Evolutionary conservation across 2,329 filamentous ascomycete species (phyloP), one percentile per base, ranked within the genome.

Genomic region (Calonectria pteridis): DNA sequence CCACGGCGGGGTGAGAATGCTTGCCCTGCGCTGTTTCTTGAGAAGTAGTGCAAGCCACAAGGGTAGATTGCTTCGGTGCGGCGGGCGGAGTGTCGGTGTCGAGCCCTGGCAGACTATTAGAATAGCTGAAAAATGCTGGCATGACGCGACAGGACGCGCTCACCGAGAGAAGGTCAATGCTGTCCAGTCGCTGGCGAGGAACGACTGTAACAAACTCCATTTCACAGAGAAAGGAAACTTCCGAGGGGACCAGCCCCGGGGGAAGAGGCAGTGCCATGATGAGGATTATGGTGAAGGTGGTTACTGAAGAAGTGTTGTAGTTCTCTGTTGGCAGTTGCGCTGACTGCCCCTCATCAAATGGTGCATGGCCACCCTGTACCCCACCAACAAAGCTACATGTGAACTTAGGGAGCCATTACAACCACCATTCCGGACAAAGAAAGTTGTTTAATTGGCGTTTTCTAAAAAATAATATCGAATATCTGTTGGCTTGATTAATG

Each of bases 151-250:
- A 67, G 73, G 69, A 76, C 76, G 75, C 71, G 91, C 93, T 88
- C 88, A 98, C 97, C 77, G 93, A 93, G 69, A 99, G 91, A 75
- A 99, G 90, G 79, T 94, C 90, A 76, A 99, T 94, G 78, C 91
- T 92, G 77, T 98, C 95, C 67, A 99, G 92, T 76, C 94, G 91
- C 84, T 98, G 96, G 68, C 97, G 94, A 43, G 97, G 97, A 64
- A 98, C 92, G 28, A 99, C 91, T 0, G 96, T 98, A 70, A 99
- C 94, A 81, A 95, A 91, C 87, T 98, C 96, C 95, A 98, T 98
- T 87, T 99, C 97, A 85, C 96, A 98, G 33, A 98, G 88, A 82
- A 98, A 99, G 65, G 95, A 94, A 58, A 97, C 94, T 86, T 99
- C 97, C 76, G 94, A 89, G 73, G 97, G 95, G 79, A 94, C 93